Evolutionary conservation across 345 rosid genomes (phyloP).

Genomic region (Arabidopsis suecica): DNA sequence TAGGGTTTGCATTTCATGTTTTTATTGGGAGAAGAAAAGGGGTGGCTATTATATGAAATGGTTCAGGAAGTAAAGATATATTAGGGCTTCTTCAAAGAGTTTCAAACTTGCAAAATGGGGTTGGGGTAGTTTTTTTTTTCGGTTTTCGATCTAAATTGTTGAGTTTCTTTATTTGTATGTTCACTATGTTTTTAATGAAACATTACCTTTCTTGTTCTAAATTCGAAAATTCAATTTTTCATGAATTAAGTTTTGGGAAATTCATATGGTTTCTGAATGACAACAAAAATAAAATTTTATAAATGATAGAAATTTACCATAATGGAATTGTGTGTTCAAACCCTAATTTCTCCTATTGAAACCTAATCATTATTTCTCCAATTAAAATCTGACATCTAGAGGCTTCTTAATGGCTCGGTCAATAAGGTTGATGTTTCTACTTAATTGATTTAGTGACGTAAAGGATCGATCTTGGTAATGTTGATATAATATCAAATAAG

Average conservation of each 20-base stretch:
- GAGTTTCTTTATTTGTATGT: conserved; percentile 26
- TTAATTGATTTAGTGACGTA: conserved; percentile 26
- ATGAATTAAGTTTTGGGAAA: background rate
- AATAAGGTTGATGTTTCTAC: conserved; percentile 29
- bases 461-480: conserved; percentile 19
- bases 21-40: background rate
- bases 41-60: conserved; percentile 16
- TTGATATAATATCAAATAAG: conserved; percentile 11
- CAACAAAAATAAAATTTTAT: background rate
- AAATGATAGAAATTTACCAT: background rate
- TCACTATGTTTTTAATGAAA: conserved; percentile 32
- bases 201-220: conserved; percentile 18
- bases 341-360: conserved; percentile 13
- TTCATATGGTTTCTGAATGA: conserved; percentile 8
- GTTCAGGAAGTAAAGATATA: conserved; percentile 28
- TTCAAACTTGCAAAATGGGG: conserved; percentile 31
- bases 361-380: background rate
- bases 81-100: conserved; percentile 37
- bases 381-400: background rate
- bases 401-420: conserved; percentile 26
- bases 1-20: conserved; percentile 32
- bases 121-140: conserved; percentile 4
- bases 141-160: conserved; percentile 28
- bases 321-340: background rate
- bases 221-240: background rate